Conservation (phyloP, 1,284 basidiomycete genomes). For the Volvariella surrecta region DNA sequence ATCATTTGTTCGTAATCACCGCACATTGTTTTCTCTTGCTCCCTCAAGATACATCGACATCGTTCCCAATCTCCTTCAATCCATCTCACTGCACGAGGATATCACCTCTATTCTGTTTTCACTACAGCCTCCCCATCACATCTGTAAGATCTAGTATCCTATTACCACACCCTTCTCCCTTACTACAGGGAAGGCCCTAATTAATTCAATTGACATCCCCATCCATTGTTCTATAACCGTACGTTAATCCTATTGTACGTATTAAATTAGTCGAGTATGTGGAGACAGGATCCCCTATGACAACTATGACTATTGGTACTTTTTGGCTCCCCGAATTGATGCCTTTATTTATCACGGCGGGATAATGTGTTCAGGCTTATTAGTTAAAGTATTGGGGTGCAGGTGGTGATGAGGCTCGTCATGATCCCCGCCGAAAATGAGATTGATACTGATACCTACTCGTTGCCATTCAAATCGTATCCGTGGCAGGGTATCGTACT, state of each 20-base stretch:
- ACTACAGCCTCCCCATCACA: slow-evolving; percentile 16
- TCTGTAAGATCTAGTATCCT: slow-evolving; percentile 33
- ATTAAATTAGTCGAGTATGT: slow-evolving; percentile 1
- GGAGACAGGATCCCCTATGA: not conserved
- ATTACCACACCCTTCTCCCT: slow-evolving; percentile 19
- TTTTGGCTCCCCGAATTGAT: no score
- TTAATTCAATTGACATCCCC: slow-evolving; percentile 2
- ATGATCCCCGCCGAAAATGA: no score
- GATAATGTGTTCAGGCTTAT: no score
- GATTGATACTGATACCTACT: no score
- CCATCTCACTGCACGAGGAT: slow-evolving; percentile 8
- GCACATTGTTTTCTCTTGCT: slow-evolving; percentile 14
- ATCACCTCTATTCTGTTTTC: not conserved
- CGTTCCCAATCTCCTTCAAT: slow-evolving; percentile 12
- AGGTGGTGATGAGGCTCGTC: no score
- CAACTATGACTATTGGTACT: not conserved
- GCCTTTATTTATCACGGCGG: no score
- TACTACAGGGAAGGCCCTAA: slow-evolving; percentile 10
- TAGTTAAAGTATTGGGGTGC: no score
- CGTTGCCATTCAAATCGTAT: no score
- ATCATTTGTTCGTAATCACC: slow-evolving; percentile 16
- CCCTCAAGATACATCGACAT: slow-evolving; percentile 13
- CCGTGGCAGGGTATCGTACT: no score
- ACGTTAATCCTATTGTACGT: slow-evolving; percentile 7
- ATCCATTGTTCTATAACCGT: slow-evolving; percentile 8